A percentile compares a stretch with the other conserved stretches of the same genome.
These are phyloP conservation scores for Geranomyces michiganensis DNA, from an alignment of 192 early-diverging fungal genomes.

Conservation along the genomic window DNA sequence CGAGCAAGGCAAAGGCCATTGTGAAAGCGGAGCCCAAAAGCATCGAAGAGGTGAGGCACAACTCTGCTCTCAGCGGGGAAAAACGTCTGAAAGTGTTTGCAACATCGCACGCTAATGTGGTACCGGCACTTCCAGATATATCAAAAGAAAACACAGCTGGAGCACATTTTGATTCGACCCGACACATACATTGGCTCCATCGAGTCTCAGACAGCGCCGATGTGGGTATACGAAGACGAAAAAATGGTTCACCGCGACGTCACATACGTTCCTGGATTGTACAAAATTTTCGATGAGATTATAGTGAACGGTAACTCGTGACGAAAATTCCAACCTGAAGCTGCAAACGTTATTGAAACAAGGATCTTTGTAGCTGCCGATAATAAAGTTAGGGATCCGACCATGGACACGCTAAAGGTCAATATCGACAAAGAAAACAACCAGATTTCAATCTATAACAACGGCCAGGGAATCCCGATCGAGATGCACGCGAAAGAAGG, in stretches of 20 bases:
- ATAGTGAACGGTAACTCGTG: slow-evolving; percentile 76
- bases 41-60: slow-evolving; percentile 25
- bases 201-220: slow-evolving; percentile 72
- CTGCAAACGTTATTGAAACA: background rate
- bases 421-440: slow-evolving; percentile 81
- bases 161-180: slow-evolving; percentile 92
- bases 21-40: slow-evolving; percentile 7
- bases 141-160: slow-evolving; percentile 92
- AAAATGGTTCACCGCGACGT: slow-evolving; percentile 65
- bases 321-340: background rate
- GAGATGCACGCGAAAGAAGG: slow-evolving; percentile 88
- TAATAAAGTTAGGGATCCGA: slow-evolving; percentile 87
- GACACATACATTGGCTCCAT: slow-evolving; percentile 97
- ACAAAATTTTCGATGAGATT: slow-evolving; percentile 99
- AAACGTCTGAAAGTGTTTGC: background rate
- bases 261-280: slow-evolving; percentile 81
- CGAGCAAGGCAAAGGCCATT: background rate
- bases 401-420: slow-evolving; percentile 86
- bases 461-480: slow-evolving; percentile 92
- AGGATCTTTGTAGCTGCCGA: slow-evolving; percentile 64
- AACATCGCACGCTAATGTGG: background rate
- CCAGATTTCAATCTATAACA: slow-evolving; percentile 87
- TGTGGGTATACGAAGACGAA: slow-evolving; percentile 87
- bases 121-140: slow-evolving; percentile 71
- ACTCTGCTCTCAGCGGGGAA: background rate